Evolutionary conservation across 805 yeast genomes (phyloP), one percentile per base, ranked within the genome.

Genomic region (Metschnikowia amazonensis): DNA sequence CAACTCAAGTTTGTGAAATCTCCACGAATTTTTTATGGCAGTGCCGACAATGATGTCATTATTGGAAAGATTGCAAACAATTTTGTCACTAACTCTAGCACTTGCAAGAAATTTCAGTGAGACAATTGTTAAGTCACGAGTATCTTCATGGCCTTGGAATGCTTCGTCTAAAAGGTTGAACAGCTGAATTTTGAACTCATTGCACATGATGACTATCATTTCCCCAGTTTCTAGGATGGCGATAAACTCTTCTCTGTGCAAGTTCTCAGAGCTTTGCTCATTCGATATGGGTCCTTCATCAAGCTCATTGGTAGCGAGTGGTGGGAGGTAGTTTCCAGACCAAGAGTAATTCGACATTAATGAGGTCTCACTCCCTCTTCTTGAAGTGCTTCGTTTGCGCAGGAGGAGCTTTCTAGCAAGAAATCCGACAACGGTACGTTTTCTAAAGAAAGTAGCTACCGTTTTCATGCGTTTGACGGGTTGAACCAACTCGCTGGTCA

Each of bases 61-160:
- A 39, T 70, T 70, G 10, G 64, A 65, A 3, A 77, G 65, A 38
- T 75, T 70, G 46, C 81, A 77, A 1, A 87, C 80, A 25, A 87
- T 65, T 49, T 90, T 70, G 59, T 86, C 94, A 56, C 80, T 82
- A 21, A 86, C 82, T 59, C 94, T 72, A 4, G 95, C 88, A 0
- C 95, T 82, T 2, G 75, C 60, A 9, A 88, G 60, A 48, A 77
- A 76, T 42, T 75, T 76, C 45, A 83, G 82, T 2, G 80, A 69
- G 1, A 70, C 67, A n/a, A 84, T 67, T 60, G 34, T 60, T 23
- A 52, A 35, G 5, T 20, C 30, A n/a, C 45, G 46, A 5, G 51
- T 35, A 9, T 43, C 49, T 1, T 16, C 35, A 2, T 37, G 32
- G 3, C 48, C 52, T 6, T 48, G 51, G 43, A 60, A 63, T 0